phyloP scores from a whole-genome alignment of 164 flowering plant genomes.

The Vitis rotundifolia region DNA sequence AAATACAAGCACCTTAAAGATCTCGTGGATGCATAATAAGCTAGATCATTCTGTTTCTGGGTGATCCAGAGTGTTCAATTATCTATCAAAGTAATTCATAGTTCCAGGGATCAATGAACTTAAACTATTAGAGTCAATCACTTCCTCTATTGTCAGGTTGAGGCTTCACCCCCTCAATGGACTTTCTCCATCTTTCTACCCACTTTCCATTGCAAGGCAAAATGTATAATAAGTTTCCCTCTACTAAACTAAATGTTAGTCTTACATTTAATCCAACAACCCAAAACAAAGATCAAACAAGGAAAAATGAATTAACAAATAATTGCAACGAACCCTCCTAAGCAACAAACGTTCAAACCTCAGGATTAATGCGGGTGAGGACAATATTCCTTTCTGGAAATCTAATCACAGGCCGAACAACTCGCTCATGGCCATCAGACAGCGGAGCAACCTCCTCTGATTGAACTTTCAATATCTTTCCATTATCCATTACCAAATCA shows the following conservation, averaged over 20 bases:
- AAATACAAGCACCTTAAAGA: too few species aligned
- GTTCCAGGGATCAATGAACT: too few species aligned
- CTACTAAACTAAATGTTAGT: too few species aligned
- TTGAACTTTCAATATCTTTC: slow-evolving; percentile 57
- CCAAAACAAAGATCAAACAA: background rate
- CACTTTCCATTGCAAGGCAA: background rate
- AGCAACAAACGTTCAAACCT: slow-evolving; percentile 47
- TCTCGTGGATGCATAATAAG: too few species aligned
- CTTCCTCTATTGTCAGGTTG: background rate
- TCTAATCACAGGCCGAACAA: slow-evolving; percentile 80
- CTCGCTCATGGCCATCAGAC: slow-evolving; percentile 50
- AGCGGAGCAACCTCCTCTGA: slow-evolving; percentile 65
- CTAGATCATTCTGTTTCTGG: too few species aligned
- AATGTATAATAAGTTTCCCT: too few species aligned
- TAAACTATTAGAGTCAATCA: too few species aligned
- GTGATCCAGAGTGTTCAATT: too few species aligned
- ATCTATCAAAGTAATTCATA: too few species aligned
- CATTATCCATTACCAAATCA: slow-evolving; percentile 72
- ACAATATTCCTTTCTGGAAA: slow-evolving; percentile 83
- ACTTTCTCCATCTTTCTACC: background rate
- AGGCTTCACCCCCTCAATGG: background rate
- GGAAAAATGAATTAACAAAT: background rate
- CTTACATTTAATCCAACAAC: too few species aligned
- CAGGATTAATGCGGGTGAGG: slow-evolving; percentile 96
- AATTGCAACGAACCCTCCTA: background rate